Evolutionary conservation across 371 early-diverging fungal species (phyloP).

Genomic region (Mucor lusitanicus): DNA sequence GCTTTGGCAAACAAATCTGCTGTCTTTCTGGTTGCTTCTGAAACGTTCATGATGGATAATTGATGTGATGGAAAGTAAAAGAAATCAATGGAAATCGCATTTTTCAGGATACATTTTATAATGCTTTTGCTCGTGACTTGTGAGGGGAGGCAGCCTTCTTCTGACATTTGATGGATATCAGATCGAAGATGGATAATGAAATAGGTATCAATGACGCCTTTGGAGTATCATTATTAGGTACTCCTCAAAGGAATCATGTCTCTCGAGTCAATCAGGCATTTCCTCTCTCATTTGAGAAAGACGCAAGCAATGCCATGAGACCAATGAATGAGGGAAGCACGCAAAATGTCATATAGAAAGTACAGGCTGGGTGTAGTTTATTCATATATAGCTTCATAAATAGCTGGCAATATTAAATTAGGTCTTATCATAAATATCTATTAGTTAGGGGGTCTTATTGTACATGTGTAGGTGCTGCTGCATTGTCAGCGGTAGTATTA

Average conservation of each 20-base stretch:
- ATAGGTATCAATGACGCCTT: too few relatives aligned
- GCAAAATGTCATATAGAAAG: too few relatives aligned
- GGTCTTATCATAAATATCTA: neutral
- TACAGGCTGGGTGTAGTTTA: too few relatives aligned
- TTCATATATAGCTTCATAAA: neutral
- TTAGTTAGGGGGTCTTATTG: neutral
- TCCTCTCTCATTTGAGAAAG: too few relatives aligned
- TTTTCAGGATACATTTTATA: neutral
- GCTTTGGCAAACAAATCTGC: slow-evolving; percentile 81
- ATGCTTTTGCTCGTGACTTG: neutral
- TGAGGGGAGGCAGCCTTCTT: neutral
- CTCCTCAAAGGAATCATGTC: too few relatives aligned
- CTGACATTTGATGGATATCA: too few relatives aligned
- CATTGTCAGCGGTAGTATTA: neutral
- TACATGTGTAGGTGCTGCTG: neutral
- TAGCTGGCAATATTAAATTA: neutral
- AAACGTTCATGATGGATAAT: slow-evolving; percentile 7
- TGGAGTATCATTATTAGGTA: too few relatives aligned
- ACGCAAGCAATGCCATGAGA: too few relatives aligned
- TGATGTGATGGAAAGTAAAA: neutral
- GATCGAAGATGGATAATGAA: too few relatives aligned
- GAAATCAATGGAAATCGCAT: neutral
- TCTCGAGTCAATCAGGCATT: too few relatives aligned
- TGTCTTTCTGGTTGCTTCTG: slow-evolving; percentile 38
- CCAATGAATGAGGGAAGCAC: too few relatives aligned